phyloP scores from a whole-genome alignment of 148 eudicot genomes.

The Heliosperma pusillum region DNA sequence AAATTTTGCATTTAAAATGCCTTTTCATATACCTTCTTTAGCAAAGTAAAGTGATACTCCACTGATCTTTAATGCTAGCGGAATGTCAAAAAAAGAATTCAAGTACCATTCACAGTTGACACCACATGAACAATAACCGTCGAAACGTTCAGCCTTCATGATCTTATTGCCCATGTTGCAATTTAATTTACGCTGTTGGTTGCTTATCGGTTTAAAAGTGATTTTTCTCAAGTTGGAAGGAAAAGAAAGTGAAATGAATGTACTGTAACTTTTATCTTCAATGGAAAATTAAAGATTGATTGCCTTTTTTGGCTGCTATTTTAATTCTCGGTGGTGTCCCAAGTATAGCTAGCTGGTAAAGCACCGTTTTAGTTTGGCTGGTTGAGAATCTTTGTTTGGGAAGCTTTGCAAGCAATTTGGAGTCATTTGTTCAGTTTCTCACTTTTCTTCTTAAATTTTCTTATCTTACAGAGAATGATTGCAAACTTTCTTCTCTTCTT shows the following conservation, averaged over 20 bases:
- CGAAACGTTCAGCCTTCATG: not conserved
- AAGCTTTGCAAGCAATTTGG: conserved; percentile 13
- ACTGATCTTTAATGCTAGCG: conserved; percentile 17
- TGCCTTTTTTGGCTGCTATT: conserved; percentile 4
- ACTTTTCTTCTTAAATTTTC: conserved; percentile 10
- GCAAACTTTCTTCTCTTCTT: conserved; percentile 20
- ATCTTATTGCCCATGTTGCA: not conserved
- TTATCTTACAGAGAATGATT: conserved; percentile 20
- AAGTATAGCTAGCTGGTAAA: conserved; percentile 18
- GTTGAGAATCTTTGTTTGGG: conserved; percentile 20
- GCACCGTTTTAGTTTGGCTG: conserved; percentile 8
- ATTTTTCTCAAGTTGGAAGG: not conserved
- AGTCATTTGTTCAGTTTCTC: conserved; percentile 10
- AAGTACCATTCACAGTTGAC: conserved; percentile 14
- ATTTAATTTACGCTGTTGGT: not conserved
- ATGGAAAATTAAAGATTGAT: conserved; percentile 8
- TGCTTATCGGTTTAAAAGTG: not conserved
- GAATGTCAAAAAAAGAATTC: conserved; percentile 18
- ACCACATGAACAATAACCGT: conserved; percentile 16
- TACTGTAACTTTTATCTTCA: conserved; percentile 14
- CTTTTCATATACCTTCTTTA: conserved; percentile 29
- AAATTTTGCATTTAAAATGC: conserved; percentile 21
- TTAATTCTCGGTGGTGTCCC: conserved; percentile 22
- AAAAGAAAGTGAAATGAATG: conserved; percentile 11
- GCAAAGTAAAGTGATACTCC: conserved; percentile 28